phyloP scores from a whole-genome alignment of 2,329 filamentous ascomycete species.

The Phoma sp. region DNA sequence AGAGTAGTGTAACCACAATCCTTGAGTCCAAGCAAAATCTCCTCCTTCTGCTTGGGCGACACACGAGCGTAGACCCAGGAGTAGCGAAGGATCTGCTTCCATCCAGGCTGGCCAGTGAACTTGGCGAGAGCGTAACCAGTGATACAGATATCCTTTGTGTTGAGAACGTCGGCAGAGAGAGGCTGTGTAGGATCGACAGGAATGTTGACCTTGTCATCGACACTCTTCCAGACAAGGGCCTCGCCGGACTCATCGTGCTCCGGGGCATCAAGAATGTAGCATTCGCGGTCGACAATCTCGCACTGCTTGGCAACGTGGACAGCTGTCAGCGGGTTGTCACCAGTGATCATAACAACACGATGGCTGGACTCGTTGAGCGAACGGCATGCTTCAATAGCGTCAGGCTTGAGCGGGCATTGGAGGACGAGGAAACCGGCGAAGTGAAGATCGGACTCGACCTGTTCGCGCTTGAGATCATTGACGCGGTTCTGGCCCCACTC shows the following conservation, averaged over 20 bases:
- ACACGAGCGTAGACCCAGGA: constrained; percentile 98
- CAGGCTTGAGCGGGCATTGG: constrained; percentile 94
- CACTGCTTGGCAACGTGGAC: constrained; percentile 95
- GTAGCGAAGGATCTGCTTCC: constrained; percentile 80
- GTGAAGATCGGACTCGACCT: constrained; percentile 81
- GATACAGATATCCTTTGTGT: constrained; percentile 89
- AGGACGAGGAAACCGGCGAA: constrained; percentile 97
- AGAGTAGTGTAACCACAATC: constrained; percentile 97
- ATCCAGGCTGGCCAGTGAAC: constrained; percentile 81
- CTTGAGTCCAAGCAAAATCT: constrained; percentile 95
- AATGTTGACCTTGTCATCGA: constrained; percentile 88
- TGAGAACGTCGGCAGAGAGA: constrained; percentile 80
- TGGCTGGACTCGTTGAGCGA: constrained; percentile 99
- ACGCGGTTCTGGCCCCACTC: constrained; percentile 86
- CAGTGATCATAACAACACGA: constrained; percentile 98
- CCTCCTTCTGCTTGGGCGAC: constrained; percentile 98
- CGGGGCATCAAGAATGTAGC: constrained; percentile 92
- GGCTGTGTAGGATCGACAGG: constrained; percentile 83
- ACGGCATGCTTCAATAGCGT: constrained; percentile 89
- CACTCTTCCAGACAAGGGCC: constrained; percentile 89
- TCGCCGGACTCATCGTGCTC: constrained; percentile 85
- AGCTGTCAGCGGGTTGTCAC: constrained; percentile 95
- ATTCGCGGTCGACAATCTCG: constrained; percentile 95
- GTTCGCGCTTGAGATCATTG: constrained; percentile 92
- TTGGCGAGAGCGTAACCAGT: constrained; percentile 93